Conservation (phyloP, 1,139 yeast species). For the Lodderomyces parapsilosis region DNA sequence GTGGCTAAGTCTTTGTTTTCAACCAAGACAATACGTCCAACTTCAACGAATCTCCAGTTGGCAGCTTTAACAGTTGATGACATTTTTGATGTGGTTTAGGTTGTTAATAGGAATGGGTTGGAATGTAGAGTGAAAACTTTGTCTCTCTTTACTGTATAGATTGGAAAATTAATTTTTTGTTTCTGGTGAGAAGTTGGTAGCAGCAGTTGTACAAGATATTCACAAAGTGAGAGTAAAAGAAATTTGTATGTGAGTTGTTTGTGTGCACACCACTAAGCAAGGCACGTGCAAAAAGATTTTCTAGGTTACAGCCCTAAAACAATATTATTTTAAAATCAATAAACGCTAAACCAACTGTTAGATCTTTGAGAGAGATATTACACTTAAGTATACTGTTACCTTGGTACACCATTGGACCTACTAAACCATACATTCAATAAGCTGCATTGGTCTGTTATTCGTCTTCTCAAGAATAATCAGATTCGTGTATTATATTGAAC, state of each 20-base stretch:
- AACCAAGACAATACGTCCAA: slow-evolving; percentile 97
- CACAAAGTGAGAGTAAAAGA: not conserved
- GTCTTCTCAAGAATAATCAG: not conserved
- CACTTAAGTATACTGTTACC: too few relatives aligned
- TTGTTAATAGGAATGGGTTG: slow-evolving; percentile 4
- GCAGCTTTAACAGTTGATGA: slow-evolving; percentile 83
- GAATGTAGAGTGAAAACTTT: not conserved
- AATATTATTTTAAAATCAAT: too few relatives aligned
- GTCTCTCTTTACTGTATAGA: not conserved
- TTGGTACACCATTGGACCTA: too few relatives aligned
- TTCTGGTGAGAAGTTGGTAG: not conserved
- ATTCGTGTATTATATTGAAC: not conserved
- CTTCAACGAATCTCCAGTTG: slow-evolving; percentile 99
- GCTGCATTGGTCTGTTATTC: not conserved
- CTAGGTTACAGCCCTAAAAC: too few relatives aligned
- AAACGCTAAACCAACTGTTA: too few relatives aligned
- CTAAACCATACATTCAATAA: not conserved
- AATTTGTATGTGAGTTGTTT: too few relatives aligned
- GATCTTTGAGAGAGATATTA: too few relatives aligned
- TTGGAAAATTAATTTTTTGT: slow-evolving; percentile 9
- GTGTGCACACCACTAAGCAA: too few relatives aligned
- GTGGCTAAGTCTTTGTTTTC: slow-evolving; percentile 83
- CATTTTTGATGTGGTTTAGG: slow-evolving; percentile 22
- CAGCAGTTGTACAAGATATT: not conserved
- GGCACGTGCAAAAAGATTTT: too few relatives aligned